Percentiles rank a stretch among this genome's conserved stretches.
Evolutionary conservation across 106 monocot genomes (phyloP).

Genomic region (Dioscorea zingiberensis): DNA sequence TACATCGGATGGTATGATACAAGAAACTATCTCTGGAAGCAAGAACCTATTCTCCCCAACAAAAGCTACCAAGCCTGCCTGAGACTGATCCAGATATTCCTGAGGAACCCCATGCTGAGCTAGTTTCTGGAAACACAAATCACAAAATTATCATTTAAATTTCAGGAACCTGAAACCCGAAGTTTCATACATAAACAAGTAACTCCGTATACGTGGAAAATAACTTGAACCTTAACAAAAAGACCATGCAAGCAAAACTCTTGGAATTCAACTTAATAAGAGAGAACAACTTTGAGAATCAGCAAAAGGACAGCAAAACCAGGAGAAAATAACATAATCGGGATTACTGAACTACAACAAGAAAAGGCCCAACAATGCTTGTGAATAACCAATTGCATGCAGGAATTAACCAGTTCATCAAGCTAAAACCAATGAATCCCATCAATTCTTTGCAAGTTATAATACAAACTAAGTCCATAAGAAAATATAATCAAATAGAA

Average conservation of each 20-base stretch:
- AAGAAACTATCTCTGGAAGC: constrained; percentile 29
- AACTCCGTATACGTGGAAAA: background rate
- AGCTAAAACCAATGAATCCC: too few relatives aligned
- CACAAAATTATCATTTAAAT: background rate
- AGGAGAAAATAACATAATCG: too few relatives aligned
- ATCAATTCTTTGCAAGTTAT: too few relatives aligned
- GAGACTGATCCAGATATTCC: constrained; percentile 26
- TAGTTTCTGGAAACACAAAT: constrained; percentile 40
- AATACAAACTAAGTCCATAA: too few relatives aligned
- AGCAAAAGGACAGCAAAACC: background rate
- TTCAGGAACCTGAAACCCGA: background rate
- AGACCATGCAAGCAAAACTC: background rate
- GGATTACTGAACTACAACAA: too few relatives aligned
- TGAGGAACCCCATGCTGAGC: constrained; percentile 44
- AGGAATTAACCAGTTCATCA: too few relatives aligned
- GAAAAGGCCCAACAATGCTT: too few relatives aligned
- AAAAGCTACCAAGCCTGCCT: constrained; percentile 38
- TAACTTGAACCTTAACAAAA: background rate
- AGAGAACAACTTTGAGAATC: background rate
- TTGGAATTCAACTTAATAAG: background rate
- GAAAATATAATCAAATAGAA: too few relatives aligned
- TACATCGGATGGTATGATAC: constrained; percentile 43
- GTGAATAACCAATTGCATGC: too few relatives aligned
- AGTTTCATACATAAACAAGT: background rate
- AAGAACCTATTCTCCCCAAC: constrained; percentile 22